These are phyloP conservation scores for Lizonia empirigonia DNA, from an alignment of 2,329 filamentous ascomycete species.

Conservation along the genomic window DNA sequence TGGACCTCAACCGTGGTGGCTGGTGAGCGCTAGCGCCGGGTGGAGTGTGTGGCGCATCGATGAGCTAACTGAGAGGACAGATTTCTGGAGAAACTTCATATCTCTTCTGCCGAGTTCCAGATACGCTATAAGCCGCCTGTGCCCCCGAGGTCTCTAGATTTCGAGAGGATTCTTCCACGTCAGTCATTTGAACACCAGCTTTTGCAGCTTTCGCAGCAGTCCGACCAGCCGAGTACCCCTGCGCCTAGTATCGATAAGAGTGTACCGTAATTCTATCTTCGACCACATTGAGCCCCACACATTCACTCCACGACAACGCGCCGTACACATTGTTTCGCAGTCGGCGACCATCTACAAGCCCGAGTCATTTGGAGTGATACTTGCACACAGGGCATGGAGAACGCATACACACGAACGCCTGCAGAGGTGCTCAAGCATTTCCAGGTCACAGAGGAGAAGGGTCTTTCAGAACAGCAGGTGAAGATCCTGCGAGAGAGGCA, in stretches of 20 bases:
- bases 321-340: neutral
- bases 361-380: neutral
- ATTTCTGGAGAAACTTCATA: constrained; percentile 27
- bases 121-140: constrained; percentile 12
- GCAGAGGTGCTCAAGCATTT: constrained; percentile 60
- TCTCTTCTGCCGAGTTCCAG: constrained; percentile 17
- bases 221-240: constrained; percentile 15
- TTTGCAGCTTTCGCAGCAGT: constrained; percentile 3
- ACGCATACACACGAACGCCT: constrained; percentile 57
- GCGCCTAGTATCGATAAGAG: constrained; percentile 2
- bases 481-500: constrained; percentile 53
- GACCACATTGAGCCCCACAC: constrained; percentile 13
- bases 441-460: constrained; percentile 56
- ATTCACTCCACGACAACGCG: constrained; percentile 7
- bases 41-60: constrained; percentile 18
- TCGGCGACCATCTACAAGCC: neutral
- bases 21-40: constrained; percentile 10
- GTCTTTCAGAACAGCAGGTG: constrained; percentile 58
- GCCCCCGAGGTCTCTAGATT: constrained; percentile 5
- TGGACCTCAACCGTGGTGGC: constrained; percentile 14
- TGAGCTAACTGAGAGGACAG: constrained; percentile 30
- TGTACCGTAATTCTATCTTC: constrained; percentile 9
- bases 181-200: constrained; percentile 1
- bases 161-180: constrained; percentile 10
- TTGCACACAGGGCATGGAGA: constrained; percentile 54